phyloP scores from a whole-genome alignment of 306 rosid species.

The Mucuna pruriens region DNA sequence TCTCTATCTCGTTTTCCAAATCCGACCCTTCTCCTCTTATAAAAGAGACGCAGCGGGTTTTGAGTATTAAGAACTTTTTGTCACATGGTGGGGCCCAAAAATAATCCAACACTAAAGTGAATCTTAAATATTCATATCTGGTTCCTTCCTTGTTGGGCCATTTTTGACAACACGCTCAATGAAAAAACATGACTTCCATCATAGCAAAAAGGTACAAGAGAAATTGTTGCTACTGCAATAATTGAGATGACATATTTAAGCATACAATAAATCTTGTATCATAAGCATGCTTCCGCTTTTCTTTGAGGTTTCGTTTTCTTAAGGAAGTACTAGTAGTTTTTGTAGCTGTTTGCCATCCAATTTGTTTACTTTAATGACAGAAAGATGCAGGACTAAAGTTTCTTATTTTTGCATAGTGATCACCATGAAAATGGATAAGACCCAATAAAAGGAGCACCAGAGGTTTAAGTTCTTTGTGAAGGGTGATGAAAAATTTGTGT shows the following conservation, averaged over 20 bases:
- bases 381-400: constrained; percentile 6
- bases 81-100: too few species aligned
- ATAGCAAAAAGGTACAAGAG: not conserved
- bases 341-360: constrained; percentile 10
- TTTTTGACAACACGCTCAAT: not conserved
- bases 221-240: constrained; percentile 9
- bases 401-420: not conserved
- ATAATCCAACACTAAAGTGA: too few species aligned
- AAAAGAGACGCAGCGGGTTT: too few species aligned
- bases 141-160: constrained; percentile 6
- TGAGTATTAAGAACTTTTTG: too few species aligned
- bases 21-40: too few species aligned
- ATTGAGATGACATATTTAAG: not conserved
- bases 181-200: not conserved
- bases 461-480: not conserved
- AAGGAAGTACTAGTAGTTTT: not conserved
- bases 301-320: constrained; percentile 17
- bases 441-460: not conserved
- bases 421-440: not conserved
- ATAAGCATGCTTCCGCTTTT: not conserved
- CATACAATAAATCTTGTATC: not conserved
- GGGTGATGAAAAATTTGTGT: too few species aligned
- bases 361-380: not conserved
- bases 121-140: constrained; percentile 12
- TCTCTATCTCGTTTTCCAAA: too few species aligned